These are phyloP conservation scores for Diaporthe amygdali DNA, from an alignment of 2,329 filamentous ascomycete genomes.

Conservation along the genomic window DNA sequence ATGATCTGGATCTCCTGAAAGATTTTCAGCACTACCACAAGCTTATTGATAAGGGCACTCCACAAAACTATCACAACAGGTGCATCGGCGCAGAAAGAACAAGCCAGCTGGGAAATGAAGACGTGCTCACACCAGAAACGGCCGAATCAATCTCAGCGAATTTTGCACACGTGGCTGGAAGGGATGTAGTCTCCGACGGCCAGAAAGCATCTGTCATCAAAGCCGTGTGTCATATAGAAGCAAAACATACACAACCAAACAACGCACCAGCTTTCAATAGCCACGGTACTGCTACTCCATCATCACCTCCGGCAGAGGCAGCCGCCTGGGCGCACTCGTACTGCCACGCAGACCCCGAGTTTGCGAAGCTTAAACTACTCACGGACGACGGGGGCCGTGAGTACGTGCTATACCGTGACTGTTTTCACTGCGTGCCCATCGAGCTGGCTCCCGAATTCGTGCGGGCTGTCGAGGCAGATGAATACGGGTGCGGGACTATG, in stretches of 20 bases:
- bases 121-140: no score
- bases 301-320: background rate
- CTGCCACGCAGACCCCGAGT: background rate
- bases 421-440: conserved; percentile 2
- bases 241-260: background rate
- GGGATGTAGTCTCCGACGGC: background rate
- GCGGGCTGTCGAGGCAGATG: background rate
- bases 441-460: background rate
- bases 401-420: conserved; percentile 1
- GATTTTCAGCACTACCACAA: background rate
- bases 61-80: background rate
- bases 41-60: background rate
- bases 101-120: background rate
- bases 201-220: background rate
- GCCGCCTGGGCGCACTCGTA: background rate
- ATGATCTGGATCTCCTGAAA: background rate
- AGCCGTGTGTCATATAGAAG: background rate
- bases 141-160: no score
- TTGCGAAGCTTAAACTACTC: background rate
- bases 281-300: background rate
- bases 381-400: background rate
- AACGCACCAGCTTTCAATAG: background rate
- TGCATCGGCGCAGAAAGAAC: rapidly evolving
- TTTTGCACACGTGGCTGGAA: no score
- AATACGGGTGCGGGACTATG: background rate